phyloP scores from a whole-genome alignment of 441 rosid species.

The Manihot esculenta region DNA sequence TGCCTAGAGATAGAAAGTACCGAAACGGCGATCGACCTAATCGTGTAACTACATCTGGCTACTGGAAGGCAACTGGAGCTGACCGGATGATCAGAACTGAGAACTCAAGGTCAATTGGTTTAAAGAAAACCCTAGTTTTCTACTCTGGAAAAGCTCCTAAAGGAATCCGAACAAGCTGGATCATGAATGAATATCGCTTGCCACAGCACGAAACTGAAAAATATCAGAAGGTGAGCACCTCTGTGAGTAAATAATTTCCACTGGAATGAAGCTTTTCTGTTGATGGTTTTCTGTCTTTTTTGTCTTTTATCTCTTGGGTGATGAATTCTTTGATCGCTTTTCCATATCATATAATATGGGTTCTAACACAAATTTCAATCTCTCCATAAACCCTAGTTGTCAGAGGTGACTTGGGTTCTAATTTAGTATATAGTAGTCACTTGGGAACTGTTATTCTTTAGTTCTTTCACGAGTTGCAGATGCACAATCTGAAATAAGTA shows the following conservation, averaged over 20 bases:
- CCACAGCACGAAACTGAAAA: constrained; percentile 92
- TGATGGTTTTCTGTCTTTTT: too few species aligned
- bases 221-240: constrained; percentile 71
- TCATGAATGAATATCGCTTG: constrained; percentile 97
- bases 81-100: constrained; percentile 91
- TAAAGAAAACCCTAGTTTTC: constrained; percentile 99
- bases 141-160: constrained; percentile 98
- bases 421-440: too few species aligned
- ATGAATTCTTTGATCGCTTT: background rate
- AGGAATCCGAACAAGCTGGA: constrained; percentile 96
- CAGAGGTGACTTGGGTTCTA: background rate
- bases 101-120: constrained; percentile 72
- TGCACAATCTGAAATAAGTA: constrained; percentile 2
- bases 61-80: constrained; percentile 99
- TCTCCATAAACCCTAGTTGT: constrained; percentile 15
- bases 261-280: background rate
- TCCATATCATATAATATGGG: background rate
- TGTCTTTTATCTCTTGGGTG: background rate
- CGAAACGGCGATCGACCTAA: constrained; percentile 96
- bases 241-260: background rate
- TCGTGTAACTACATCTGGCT: constrained; percentile 93
- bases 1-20: constrained; percentile 91
- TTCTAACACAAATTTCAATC: background rate
- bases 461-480: background rate
- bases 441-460: background rate